Conservation (phyloP, 345 rosid species). For the Barbarea vulgaris region DNA sequence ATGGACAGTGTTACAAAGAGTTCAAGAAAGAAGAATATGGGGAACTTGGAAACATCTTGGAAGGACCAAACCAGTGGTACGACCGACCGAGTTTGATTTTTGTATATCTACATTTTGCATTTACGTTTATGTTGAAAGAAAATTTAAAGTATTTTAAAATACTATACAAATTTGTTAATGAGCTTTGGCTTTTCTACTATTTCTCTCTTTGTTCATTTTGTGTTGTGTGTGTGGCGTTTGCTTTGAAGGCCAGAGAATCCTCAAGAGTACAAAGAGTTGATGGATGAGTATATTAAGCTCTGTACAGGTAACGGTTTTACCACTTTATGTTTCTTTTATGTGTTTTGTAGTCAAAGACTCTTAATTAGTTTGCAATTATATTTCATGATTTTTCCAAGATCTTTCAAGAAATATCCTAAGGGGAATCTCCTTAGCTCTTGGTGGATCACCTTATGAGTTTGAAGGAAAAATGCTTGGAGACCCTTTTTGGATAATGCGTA, state of each 20-base stretch:
- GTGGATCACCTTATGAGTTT: conserved; percentile 65
- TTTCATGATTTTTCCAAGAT: conserved; percentile 42
- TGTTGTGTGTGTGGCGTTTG: not conserved
- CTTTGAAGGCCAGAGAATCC: conserved; percentile 65
- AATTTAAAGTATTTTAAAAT: no score
- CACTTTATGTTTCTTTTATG: no score
- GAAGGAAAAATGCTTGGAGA: conserved; percentile 74
- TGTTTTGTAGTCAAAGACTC: not conserved
- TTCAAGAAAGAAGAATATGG: no score
- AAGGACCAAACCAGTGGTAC: no score
- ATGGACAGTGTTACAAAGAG: no score
- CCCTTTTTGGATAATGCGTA: conserved; percentile 81
- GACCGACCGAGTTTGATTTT: no score
- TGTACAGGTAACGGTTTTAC: conserved; percentile 89
- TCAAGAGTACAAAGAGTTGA: conserved; percentile 48
- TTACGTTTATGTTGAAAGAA: no score
- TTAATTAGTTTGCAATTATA: no score
- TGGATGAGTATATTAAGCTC: conserved; percentile 65
- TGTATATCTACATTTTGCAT: no score
- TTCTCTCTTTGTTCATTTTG: not conserved
- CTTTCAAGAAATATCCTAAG: conserved; percentile 76
- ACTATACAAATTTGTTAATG: no score
- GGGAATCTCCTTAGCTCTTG: conserved; percentile 71
- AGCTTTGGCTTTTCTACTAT: no score
- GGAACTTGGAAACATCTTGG: no score